Evolutionary conservation across 148 eudicot species (phyloP).

Genomic region (Cornus florida): DNA sequence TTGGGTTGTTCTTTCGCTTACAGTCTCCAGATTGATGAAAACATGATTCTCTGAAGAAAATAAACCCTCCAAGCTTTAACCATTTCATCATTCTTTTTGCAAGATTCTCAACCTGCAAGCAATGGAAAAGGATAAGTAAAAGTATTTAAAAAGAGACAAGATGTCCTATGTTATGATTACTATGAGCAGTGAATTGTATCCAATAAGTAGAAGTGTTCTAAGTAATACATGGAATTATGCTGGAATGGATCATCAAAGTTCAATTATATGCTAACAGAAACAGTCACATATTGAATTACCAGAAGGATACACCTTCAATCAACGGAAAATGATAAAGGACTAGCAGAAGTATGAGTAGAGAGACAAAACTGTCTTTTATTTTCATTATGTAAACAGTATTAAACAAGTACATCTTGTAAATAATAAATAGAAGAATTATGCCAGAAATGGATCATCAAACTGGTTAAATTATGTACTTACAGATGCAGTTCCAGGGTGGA

Average conservation of each 20-base stretch:
- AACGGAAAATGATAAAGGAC: too few relatives aligned
- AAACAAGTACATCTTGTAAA: too few relatives aligned
- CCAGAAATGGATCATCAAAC: too few relatives aligned
- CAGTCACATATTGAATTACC: background rate
- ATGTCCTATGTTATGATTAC: background rate
- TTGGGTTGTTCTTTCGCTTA: constrained; percentile 87
- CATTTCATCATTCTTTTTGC: constrained; percentile 75
- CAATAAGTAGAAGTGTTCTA: background rate
- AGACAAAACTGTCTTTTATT: too few relatives aligned
- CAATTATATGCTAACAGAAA: background rate
- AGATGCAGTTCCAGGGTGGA: too few relatives aligned
- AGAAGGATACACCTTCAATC: too few relatives aligned
- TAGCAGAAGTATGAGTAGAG: too few relatives aligned
- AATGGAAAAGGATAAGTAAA: background rate
- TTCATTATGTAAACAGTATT: too few relatives aligned
- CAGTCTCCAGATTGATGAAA: constrained; percentile 98
- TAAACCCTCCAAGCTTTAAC: constrained; percentile 87
- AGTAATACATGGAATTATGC: background rate
- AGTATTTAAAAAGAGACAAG: background rate
- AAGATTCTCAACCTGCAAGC: constrained; percentile 71
- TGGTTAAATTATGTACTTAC: too few relatives aligned
- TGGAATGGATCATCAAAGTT: background rate
- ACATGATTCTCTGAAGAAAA: constrained; percentile 96
- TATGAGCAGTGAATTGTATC: background rate
- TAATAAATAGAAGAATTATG: too few relatives aligned